These are phyloP conservation scores for Colletotrichum neosansevieriae DNA, from an alignment of 2,329 filamentous ascomycete genomes.

Conservation along the genomic window DNA sequence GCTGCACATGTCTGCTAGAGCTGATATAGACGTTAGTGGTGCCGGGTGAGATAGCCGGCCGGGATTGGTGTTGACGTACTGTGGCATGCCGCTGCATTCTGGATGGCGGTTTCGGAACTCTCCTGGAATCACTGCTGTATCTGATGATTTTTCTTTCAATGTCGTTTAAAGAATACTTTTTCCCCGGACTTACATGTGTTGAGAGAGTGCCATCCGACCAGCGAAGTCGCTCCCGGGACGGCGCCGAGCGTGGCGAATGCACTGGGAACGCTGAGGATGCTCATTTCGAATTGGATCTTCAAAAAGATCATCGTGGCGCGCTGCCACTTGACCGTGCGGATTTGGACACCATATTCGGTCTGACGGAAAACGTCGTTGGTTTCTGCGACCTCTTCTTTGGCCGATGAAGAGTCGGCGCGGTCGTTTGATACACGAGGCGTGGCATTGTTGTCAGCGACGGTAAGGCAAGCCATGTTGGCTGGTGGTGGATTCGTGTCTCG, in stretches of 20 bases:
- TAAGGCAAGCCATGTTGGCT: neutral
- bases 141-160: neutral
- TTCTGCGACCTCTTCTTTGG: neutral
- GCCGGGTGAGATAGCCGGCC: no score
- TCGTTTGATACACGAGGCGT: neutral
- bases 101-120: neutral
- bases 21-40: no score
- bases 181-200: slow-evolving; percentile 45
- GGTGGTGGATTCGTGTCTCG: neutral
- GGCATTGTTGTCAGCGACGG: neutral
- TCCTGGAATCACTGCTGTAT: neutral
- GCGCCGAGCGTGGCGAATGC: slow-evolving; percentile 42
- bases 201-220: slow-evolving; percentile 44
- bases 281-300: slow-evolving; percentile 49
- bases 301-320: slow-evolving; percentile 55
- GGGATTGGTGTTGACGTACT: no score
- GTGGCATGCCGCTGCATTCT: no score
- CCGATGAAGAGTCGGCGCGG: neutral
- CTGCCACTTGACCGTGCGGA: slow-evolving; percentile 53
- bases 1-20: no score
- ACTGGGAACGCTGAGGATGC: slow-evolving; percentile 43
- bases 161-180: no score
- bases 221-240: slow-evolving; percentile 54
- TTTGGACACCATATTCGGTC: slow-evolving; percentile 46
- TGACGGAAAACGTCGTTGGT: slow-evolving; percentile 45